phyloP scores from a whole-genome alignment of 345 rosid species.

The Euphorbia peplus region DNA sequence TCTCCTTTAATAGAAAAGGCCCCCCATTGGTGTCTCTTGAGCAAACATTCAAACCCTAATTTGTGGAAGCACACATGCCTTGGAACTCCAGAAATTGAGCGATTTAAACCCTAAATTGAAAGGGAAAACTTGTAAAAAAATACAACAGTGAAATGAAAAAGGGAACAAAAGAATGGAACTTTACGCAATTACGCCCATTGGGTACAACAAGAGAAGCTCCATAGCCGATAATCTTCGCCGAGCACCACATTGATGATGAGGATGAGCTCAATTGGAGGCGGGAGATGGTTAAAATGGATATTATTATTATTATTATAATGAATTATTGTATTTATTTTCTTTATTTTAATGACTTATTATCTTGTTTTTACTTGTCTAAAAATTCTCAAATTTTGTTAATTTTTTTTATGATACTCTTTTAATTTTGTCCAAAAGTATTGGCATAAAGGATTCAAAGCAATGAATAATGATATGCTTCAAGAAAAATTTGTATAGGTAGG shows the following conservation, averaged over 20 bases:
- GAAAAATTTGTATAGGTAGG: no score
- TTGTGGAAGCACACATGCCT: not conserved
- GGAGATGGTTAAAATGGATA: not conserved
- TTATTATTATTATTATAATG: not conserved
- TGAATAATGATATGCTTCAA: no score
- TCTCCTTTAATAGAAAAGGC: constrained; percentile 23
- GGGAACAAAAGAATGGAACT: not conserved
- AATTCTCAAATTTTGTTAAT: no score
- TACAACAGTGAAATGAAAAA: not conserved
- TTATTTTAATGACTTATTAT: no score
- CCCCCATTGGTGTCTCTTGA: constrained; percentile 6
- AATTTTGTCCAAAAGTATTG: no score
- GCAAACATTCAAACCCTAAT: not conserved
- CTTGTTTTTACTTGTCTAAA: no score
- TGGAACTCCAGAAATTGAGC: constrained; percentile 14
- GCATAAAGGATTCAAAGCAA: no score
- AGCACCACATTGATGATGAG: constrained; percentile 2
- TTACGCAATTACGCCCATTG: constrained; percentile 14
- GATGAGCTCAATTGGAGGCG: not conserved
- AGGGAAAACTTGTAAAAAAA: not conserved
- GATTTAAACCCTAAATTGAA: constrained; percentile 3
- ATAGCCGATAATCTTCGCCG: constrained; percentile 4
- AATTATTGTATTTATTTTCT: not conserved
- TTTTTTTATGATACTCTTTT: no score
- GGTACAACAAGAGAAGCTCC: not conserved